phyloP scores from a whole-genome alignment of 176 grass and related monocot species.

The Bromus sterilis region DNA sequence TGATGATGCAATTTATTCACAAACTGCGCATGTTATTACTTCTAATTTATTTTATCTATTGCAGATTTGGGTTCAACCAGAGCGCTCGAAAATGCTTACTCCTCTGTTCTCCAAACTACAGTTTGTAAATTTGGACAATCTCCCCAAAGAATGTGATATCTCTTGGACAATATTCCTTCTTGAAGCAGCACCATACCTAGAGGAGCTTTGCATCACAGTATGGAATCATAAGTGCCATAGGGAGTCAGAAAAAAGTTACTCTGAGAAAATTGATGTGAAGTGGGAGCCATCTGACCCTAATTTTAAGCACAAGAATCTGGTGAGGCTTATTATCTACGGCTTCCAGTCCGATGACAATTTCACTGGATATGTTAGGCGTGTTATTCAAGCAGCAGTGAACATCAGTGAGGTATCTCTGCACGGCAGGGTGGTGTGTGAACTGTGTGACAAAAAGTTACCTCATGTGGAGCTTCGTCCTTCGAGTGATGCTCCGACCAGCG shows the following conservation, averaged over 20 bases:
- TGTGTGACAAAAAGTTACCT: not conserved
- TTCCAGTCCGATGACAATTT: no score
- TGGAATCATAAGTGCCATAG: no score
- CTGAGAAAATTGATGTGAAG: not conserved
- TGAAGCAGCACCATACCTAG: no score
- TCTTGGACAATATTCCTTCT: no score
- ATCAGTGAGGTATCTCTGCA: not conserved
- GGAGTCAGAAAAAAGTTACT: not conserved
- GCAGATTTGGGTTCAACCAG: not conserved
- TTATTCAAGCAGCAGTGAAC: no score
- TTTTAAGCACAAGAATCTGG: not conserved
- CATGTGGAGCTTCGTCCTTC: no score
- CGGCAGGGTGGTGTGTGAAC: not conserved
- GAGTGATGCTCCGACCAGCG: not conserved
- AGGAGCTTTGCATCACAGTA: no score
- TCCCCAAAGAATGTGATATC: no score
- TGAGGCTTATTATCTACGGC: no score
- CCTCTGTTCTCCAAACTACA: not conserved
- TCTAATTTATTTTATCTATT: not conserved
- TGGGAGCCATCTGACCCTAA: not conserved
- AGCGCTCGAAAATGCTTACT: not conserved
- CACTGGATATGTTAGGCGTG: no score
- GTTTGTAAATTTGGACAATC: no score
- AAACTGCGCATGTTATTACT: not conserved
- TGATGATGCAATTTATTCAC: not conserved